phyloP scores from a whole-genome alignment of 257 asterid species.

The Penstemon eatonii region DNA sequence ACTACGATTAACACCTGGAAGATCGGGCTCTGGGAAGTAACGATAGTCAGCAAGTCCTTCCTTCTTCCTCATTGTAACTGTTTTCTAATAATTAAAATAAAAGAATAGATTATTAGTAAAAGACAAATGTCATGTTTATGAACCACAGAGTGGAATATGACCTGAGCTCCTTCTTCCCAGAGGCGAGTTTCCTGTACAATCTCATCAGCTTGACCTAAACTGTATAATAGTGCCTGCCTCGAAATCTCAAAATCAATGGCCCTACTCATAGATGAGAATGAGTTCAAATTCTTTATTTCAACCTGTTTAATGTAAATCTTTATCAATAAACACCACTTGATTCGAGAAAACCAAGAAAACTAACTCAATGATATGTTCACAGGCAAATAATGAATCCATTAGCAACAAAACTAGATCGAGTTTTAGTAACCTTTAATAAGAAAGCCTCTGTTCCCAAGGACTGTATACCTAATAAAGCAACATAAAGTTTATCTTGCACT shows the following conservation, averaged over 20 bases:
- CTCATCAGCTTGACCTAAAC: constrained; percentile 74
- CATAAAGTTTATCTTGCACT: constrained; percentile 1
- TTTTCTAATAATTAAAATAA: constrained; percentile 57
- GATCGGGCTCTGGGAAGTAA: constrained; percentile 98
- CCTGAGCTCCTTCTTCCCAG: constrained; percentile 99
- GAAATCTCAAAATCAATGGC: constrained; percentile 94
- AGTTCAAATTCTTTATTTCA: constrained; percentile 93
- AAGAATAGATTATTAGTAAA: constrained; percentile 26
- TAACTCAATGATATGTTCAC: constrained; percentile 7
- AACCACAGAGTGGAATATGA: constrained; percentile 29
- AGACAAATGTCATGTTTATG: not conserved
- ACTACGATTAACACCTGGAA: constrained; percentile 78
- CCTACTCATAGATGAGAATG: constrained; percentile 88
- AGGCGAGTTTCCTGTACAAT: constrained; percentile 97
- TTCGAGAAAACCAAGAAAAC: constrained; percentile 5
- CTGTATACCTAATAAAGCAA: too few relatives aligned
- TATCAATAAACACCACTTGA: not conserved
- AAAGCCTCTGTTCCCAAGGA: too few relatives aligned
- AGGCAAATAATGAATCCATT: not conserved
- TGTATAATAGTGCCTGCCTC: constrained; percentile 80
- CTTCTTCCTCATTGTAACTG: constrained; percentile 94
- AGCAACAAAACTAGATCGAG: not conserved
- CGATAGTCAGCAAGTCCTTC: constrained; percentile 98
- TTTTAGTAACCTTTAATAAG: too few relatives aligned
- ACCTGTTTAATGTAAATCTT: constrained; percentile 54